Evolutionary conservation across 1,139 yeast species (phyloP).

Genomic region (Suhomyces maxii): DNA sequence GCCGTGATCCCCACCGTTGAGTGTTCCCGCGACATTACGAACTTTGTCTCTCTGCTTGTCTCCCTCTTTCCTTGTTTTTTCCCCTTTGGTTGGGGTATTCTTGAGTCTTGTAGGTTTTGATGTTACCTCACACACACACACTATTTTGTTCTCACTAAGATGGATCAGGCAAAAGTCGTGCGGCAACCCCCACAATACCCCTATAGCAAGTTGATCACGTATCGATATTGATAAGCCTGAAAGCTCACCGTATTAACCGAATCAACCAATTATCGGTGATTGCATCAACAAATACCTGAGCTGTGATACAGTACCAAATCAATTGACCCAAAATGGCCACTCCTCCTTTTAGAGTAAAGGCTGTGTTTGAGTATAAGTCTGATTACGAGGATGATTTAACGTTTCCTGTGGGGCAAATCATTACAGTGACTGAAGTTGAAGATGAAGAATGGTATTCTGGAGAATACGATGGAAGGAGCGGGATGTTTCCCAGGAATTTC

Average conservation of each 20-base stretch:
- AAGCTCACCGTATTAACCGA: neutral
- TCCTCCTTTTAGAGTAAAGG: conserved; percentile 68
- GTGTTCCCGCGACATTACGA: conserved; percentile 8
- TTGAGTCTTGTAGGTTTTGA: too few relatives aligned
- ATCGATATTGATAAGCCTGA: neutral
- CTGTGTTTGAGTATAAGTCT: conserved; percentile 71
- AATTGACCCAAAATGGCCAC: neutral
- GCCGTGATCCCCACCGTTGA: conserved; percentile 32
- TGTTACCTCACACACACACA: too few relatives aligned
- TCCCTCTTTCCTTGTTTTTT: neutral
- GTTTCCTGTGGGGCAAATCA: conserved; percentile 64
- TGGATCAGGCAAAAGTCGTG: neutral
- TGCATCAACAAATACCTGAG: neutral
- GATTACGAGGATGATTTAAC: conserved; percentile 83
- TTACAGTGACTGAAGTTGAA: conserved; percentile 73
- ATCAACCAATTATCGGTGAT: neutral
- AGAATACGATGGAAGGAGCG: conserved; percentile 53
- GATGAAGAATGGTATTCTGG: conserved; percentile 95
- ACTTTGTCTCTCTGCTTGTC: neutral
- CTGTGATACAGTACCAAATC: neutral
- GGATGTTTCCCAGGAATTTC: conserved; percentile 88
- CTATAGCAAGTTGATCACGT: conserved; percentile 4
- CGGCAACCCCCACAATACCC: neutral
- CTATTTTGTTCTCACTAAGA: too few relatives aligned
- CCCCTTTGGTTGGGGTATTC: too few relatives aligned